Evolutionary conservation across 441 rosid genomes (phyloP).

Genomic region (Pelargonium australe): DNA sequence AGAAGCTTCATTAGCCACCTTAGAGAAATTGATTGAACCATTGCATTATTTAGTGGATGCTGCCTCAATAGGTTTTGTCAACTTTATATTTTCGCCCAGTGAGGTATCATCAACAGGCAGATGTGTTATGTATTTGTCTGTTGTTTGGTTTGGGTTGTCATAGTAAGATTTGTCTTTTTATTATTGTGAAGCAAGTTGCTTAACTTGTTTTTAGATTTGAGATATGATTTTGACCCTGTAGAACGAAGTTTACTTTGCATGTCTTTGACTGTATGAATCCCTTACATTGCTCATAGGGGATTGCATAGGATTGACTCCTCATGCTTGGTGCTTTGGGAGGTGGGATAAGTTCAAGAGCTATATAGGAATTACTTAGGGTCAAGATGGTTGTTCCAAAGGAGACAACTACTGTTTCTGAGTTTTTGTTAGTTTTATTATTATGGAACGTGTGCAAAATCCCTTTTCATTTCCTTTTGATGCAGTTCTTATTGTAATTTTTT

Average conservation of each 20-base stretch:
- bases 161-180: too few relatives aligned
- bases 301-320: not conserved
- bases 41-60: too few relatives aligned
- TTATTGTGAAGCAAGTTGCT: not conserved
- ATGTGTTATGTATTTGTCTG: not conserved
- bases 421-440: too few relatives aligned
- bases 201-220: not conserved
- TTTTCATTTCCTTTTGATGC: not conserved
- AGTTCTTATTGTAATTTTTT: not conserved
- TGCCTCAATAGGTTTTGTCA: too few relatives aligned
- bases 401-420: not conserved
- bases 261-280: not conserved
- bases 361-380: not conserved
- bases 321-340: not conserved
- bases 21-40: too few relatives aligned
- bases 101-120: not conserved
- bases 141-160: not conserved
- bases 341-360: conserved; percentile 1
- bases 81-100: not conserved
- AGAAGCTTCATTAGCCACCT: too few relatives aligned
- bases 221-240: too few relatives aligned
- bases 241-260: not conserved
- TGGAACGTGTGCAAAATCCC: too few relatives aligned
- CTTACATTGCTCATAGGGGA: not conserved
- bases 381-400: too few relatives aligned